Base-by-base conservation (phyloP, 495 filamentous ascomycete genomes). In the Tuber umbilicatum region DNA sequence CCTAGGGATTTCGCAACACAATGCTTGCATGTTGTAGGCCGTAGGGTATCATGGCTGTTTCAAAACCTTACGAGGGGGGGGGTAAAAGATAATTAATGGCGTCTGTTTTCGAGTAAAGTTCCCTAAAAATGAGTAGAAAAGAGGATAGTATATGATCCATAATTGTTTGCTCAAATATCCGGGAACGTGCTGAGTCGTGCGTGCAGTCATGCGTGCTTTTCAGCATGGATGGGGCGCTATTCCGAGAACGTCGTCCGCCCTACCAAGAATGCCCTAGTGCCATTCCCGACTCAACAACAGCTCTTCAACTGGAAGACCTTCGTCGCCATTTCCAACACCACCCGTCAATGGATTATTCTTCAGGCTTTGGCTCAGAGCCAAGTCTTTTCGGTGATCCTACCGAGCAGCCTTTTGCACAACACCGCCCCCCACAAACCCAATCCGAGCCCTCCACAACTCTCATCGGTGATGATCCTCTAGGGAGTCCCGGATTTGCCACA, bases 331-430 rank as follows among this genome's bases (percentile, higher is more conserved):
- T 40, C 21, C 67, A 41, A 31, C 68, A 47, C 64, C 31, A 27
- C 35, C 68, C 31, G 70, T 10, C 72, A 67, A 81, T 81, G 80
- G 80, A 81, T 71, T 81, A 81, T 70, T 81, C 80, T 12, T 74
- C 79, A 55, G 55, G 55, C 35, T 76, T 81, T 64, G 78, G 73
- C 72, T 79, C 80, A 2, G 79, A 78, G 60, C 74, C 77, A 42
- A 74, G 75, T 45, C 76, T 76, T 9, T 81, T 81, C 68, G 79
- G 75, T 43, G 80, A 81, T 64, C 79, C 78, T 45, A 71, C 76
- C 47, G 80, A 81, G 43, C 76, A 81, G 21, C 80, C 80, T 12
- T 81, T 81, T 41, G 79, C 80, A 38, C 77, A 79, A 39, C 75
- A 47, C 42, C 73, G 69, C 73, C 43, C 70, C 68, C 40, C 60